Conservation (phyloP, 208 protist genomes). For the Lotmaria passim region DNA sequence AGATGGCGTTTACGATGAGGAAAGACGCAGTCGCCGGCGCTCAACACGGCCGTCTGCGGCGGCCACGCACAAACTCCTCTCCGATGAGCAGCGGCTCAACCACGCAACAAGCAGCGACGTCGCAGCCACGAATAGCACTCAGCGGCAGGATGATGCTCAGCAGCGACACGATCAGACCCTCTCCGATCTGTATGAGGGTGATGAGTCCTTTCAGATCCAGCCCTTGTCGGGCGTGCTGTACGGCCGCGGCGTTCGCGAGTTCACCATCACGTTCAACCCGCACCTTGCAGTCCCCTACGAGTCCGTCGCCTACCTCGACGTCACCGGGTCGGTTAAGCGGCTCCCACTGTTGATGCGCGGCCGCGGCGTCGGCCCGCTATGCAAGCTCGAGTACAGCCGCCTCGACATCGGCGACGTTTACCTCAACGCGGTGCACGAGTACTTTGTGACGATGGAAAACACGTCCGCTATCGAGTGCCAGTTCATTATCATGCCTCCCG, state of each 20-base stretch:
- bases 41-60: neutral
- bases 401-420: conserved; percentile 96
- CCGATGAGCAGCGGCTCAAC: neutral
- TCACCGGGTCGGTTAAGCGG: conserved; percentile 65
- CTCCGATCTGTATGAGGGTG: conserved; percentile 54
- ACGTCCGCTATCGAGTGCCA: conserved; percentile 88
- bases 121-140: neutral
- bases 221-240: conserved; percentile 85
- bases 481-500: conserved; percentile 77
- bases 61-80: neutral
- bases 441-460: conserved; percentile 92
- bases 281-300: conserved; percentile 74
- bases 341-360: conserved; percentile 87
- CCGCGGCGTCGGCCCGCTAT: conserved; percentile 88
- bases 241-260: conserved; percentile 73
- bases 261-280: conserved; percentile 92
- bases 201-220: conserved; percentile 91
- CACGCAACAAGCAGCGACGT: neutral
- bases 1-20: conserved; percentile 7
- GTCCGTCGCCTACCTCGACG: conserved; percentile 84
- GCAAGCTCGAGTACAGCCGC: conserved; percentile 84
- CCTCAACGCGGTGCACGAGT: conserved; percentile 93
- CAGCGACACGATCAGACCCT: neutral
- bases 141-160: no score
- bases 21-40: neutral